These are phyloP conservation scores for Fusarium compactum DNA, from an alignment of 2,329 filamentous ascomycete genomes.

Conservation along the genomic window DNA sequence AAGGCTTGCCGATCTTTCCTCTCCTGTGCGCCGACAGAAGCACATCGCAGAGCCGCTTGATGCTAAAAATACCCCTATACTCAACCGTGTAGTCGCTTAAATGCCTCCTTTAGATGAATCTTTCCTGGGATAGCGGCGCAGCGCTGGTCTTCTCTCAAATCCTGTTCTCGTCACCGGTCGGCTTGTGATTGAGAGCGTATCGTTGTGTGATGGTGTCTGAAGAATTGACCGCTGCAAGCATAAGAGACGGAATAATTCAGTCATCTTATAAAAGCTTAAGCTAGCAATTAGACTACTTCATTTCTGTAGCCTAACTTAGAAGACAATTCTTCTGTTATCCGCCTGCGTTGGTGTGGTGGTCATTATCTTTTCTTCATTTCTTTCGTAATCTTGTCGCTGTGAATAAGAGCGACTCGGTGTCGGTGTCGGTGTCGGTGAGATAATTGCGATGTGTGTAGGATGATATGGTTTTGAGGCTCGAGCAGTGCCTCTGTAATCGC, in stretches of 20 bases:
- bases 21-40: neutral
- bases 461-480: neutral
- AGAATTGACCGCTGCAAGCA: neutral
- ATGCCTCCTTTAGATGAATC: neutral
- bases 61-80: neutral
- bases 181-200: neutral
- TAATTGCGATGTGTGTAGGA: neutral
- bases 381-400: neutral
- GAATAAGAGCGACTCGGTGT: neutral
- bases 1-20: neutral
- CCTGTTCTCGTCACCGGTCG: neutral
- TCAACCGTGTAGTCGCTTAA: neutral
- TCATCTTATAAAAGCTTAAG: neutral
- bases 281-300: neutral
- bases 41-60: neutral
- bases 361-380: neutral
- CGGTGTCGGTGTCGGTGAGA: neutral
- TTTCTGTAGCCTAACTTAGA: neutral
- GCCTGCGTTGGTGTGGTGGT: neutral
- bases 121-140: neutral
- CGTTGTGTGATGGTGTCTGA: neutral
- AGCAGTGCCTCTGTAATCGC: neutral
- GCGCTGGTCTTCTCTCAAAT: neutral
- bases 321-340: neutral
- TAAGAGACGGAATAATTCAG: neutral